Evolutionary conservation across 2,329 filamentous ascomycete species (phyloP).

Genomic region (Juglanconis sp.): DNA sequence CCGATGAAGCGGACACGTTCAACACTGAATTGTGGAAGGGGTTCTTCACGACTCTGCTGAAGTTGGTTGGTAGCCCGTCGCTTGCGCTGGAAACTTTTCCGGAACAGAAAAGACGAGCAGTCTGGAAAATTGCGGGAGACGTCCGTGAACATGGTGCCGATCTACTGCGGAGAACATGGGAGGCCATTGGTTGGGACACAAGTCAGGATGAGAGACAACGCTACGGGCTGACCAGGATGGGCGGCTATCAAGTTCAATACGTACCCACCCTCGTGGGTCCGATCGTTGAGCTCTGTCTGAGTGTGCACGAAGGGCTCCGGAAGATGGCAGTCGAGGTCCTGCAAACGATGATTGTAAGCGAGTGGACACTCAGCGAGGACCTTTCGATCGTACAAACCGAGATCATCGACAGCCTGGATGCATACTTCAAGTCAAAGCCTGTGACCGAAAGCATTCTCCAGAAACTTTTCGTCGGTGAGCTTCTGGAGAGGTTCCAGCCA

Average conservation of each 20-base stretch:
- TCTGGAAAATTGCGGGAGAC: slow-evolving; percentile 99
- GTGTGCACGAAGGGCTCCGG: slow-evolving; percentile 87
- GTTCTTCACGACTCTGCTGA: slow-evolving; percentile 86
- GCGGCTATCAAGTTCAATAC: slow-evolving; percentile 97
- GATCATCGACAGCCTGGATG: slow-evolving; percentile 91
- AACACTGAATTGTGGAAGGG: slow-evolving; percentile 91
- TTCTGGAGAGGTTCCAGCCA: slow-evolving; percentile 75
- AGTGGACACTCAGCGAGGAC: slow-evolving; percentile 95
- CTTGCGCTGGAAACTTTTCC: slow-evolving; percentile 93
- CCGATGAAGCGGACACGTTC: slow-evolving; percentile 88
- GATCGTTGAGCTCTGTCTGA: slow-evolving; percentile 90
- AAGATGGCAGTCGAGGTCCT: slow-evolving; percentile 89
- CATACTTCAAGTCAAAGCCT: slow-evolving; percentile 83
- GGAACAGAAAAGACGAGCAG: slow-evolving; percentile 90
- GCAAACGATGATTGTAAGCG: slow-evolving; percentile 97
- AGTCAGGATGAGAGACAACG: slow-evolving; percentile 71
- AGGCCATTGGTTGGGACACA: slow-evolving; percentile 95
- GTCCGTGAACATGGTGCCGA: slow-evolving; percentile 89
- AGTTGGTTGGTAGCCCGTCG: slow-evolving; percentile 82
- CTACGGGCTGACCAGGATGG: slow-evolving; percentile 80
- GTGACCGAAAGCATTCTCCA: slow-evolving; percentile 86
- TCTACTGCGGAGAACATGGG: slow-evolving; percentile 81
- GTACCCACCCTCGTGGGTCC: slow-evolving; percentile 88
- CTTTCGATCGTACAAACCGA: slow-evolving; percentile 89
- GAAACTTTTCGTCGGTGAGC: slow-evolving; percentile 85